Conservation (phyloP, 1,284 basidiomycete genomes). For the Schizopora paradoxa region DNA sequence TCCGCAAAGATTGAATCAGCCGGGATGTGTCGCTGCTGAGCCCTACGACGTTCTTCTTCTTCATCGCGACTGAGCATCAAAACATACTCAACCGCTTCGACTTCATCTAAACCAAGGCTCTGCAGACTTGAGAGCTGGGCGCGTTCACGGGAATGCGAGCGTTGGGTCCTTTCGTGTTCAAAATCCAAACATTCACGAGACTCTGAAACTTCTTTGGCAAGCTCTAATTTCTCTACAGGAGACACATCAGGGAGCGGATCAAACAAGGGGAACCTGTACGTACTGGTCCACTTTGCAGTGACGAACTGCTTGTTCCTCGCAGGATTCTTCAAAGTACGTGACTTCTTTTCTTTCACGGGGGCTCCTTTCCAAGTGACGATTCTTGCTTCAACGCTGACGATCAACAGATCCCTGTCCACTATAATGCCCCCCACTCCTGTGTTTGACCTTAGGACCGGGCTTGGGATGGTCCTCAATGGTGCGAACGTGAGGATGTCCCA, state of each 20-base stretch:
- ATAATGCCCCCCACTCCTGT: conserved; percentile 58
- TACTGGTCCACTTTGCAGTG: conserved; percentile 47
- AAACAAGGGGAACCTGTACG: conserved; percentile 29
- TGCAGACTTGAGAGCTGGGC: conserved; percentile 54
- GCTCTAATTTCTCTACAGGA: conserved; percentile 53
- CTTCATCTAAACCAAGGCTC: conserved; percentile 69
- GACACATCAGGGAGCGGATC: conserved; percentile 13
- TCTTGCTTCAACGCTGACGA: conserved; percentile 58
- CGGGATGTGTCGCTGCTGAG: conserved; percentile 9
- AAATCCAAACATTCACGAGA: conserved; percentile 48
- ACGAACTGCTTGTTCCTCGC: conserved; percentile 29
- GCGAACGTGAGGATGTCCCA: conserved; percentile 66
- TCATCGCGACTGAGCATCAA: conserved; percentile 85
- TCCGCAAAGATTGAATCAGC: conserved; percentile 52
- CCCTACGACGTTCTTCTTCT: conserved; percentile 34
- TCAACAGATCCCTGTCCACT: conserved; percentile 55
- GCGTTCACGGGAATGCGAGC: conserved; percentile 41
- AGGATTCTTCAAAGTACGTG: conserved; percentile 29
- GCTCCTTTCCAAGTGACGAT: conserved; percentile 70
- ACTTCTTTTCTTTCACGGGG: conserved; percentile 29
- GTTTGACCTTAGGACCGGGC: conserved; percentile 36
- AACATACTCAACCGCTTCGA: conserved; percentile 76
- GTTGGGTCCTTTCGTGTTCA: conserved; percentile 36
- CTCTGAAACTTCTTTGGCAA: conserved; percentile 61
- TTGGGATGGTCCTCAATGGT: conserved; percentile 48